Evolutionary conservation across 2,329 filamentous ascomycete genomes (phyloP), one percentile per base, ranked within the genome.

Genomic region (Diaporthe amygdali): DNA sequence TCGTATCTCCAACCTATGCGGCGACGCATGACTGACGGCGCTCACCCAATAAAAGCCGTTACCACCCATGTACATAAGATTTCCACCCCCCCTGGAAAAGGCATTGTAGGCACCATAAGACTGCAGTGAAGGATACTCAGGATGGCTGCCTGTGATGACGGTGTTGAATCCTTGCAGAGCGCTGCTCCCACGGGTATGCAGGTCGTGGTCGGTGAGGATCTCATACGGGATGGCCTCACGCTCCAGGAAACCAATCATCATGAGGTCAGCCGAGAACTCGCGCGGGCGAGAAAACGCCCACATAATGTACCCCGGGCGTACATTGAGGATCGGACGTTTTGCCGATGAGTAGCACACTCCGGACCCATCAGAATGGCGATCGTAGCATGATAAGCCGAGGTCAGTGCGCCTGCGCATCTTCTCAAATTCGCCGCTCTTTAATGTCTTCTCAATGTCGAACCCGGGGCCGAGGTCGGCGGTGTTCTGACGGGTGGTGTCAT

Each of bases 171-270:
- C 70, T 0, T 66, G 46, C 3, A 78, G 47, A 2, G 71, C 66
- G 15, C 52, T 63, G 6, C 67, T 56, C 5, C 77, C 79, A 5
- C 72, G 68, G 37, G 71, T 34, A 44, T 80, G 77, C 6, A 82
- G 74, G 63, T 80, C 78, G 67, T 82, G 81, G 41, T 82, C 81
- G 8, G 80, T 82, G 51, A 82, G 72, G 22, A 80, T 72, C 63
- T 82, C 80, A 70, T 82, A 82, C 2, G 47, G 25, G 5, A 51
- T 51, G 12, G 71, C 70, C 12, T 72, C 68, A 10, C 75, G 76
- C 66, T 82, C 80, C 37, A 82, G 71, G 67, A 78, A 81, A 1
- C 76, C 77, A 34, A 82, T 75, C 75, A 81, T 80, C 56, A 80
- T 74, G 6, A 78, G 73, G 68, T 82, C 81, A 22, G 80, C 79